These are phyloP conservation scores for Scenedesmus sp. DNA, from an alignment of 163 green algal genomes.

Conservation along the genomic window DNA sequence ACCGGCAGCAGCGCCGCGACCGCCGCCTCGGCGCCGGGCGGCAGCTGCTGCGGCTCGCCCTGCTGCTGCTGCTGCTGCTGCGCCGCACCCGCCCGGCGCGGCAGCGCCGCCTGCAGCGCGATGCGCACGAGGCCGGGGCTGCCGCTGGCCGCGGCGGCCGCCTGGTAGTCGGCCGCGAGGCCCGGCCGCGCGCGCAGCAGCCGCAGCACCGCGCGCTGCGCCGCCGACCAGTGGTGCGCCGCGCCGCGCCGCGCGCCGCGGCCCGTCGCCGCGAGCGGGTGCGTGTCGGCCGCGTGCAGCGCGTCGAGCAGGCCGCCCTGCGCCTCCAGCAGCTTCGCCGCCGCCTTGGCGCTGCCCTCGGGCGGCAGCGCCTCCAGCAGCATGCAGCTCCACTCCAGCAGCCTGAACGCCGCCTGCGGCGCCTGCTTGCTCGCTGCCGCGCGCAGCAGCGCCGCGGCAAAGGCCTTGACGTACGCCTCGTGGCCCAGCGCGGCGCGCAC, in stretches of 20 bases:
- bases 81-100: neutral
- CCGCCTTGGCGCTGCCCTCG: slow-evolving; percentile 64
- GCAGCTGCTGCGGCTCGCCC: neutral
- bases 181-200: slow-evolving; percentile 38
- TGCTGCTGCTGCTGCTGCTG: slow-evolving; percentile 17
- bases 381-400: slow-evolving; percentile 66
- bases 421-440: slow-evolving; percentile 13
- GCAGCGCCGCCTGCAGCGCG: neutral
- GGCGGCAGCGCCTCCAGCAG: slow-evolving; percentile 62
- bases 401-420: slow-evolving; percentile 48
- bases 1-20: slow-evolving; percentile 9
- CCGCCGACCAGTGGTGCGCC: slow-evolving; percentile 4
- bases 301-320: slow-evolving; percentile 55
- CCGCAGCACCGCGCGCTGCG: neutral
- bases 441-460: slow-evolving; percentile 66
- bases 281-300: slow-evolving; percentile 25
- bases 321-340: slow-evolving; percentile 73
- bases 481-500: neutral
- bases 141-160: slow-evolving; percentile 37
- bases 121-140: slow-evolving; percentile 16
- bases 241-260: neutral
- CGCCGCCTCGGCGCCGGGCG: neutral
- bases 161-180: slow-evolving; percentile 48
- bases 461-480: slow-evolving; percentile 63
- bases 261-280: neutral